Evolutionary conservation across 805 yeast genomes (phyloP), one percentile per base, ranked within the genome.

Genomic region (Barnettozyma populi): DNA sequence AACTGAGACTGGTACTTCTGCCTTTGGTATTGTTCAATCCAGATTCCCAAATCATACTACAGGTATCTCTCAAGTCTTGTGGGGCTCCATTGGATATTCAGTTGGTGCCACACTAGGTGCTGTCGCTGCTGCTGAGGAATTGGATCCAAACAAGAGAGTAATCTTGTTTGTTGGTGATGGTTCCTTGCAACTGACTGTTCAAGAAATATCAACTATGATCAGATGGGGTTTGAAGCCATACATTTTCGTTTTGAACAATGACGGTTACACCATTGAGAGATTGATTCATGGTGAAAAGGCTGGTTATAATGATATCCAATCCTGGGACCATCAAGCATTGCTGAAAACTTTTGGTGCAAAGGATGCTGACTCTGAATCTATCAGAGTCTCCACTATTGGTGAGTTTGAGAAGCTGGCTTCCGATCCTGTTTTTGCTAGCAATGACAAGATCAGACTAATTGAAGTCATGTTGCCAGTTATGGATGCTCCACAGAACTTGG

Each of bases 1-100:
- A 55, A 75, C 86, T 47, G 89, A 83, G 67, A 82, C 88, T 40
- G 89, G 89, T 69, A 83, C 89, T 36, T 79, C 88, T 38, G 82
- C 86, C 45, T 82, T 82, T 60, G 89, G 89, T 70, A 77, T 82
- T 53, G 73, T 79, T 56, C 81, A 78, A 63, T 70, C 86, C 25
- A 76, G 75, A 62, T 82, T 78, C 78, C 88, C 89, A 54, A 65
- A 71, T 55, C 67, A 76, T 62, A 73, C 80, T 38, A 69, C 74
- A 54, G 87, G 86, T 65, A 82, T 82, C 52, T 80, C 87, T 47
- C 89, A 82, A 71, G 87, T 81, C 46, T 70, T 83, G 59, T 83
- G 86, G 86, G 87, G 88, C 58, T 81, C 87, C 43, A 82, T 82
- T 64, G 89, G 89, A 20, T 82, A 80, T 61, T 49, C 52, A 5